phyloP scores from a whole-genome alignment of 495 filamentous ascomycete genomes.

The Xylaria flabelliformis region DNA sequence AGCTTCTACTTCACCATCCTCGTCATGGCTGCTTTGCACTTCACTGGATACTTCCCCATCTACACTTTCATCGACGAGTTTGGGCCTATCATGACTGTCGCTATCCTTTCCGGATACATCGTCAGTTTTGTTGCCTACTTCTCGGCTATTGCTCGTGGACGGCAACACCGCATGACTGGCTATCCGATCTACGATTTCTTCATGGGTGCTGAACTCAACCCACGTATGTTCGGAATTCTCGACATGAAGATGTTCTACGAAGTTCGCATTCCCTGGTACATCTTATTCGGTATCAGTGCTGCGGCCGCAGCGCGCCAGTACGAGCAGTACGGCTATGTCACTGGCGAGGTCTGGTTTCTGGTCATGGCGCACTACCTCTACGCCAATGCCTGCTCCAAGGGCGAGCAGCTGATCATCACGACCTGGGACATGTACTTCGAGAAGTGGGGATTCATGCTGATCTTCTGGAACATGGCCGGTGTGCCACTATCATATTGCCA shows the following conservation, averaged over 20 bases:
- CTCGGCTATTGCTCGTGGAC: slow-evolving; percentile 79
- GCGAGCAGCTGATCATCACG: slow-evolving; percentile 90
- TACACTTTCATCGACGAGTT: slow-evolving; percentile 97
- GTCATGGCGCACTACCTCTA: slow-evolving; percentile 95
- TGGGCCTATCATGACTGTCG: slow-evolving; percentile 85
- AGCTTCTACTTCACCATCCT: slow-evolving; percentile 87
- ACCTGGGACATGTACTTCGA: slow-evolving; percentile 99
- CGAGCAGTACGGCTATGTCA: slow-evolving; percentile 88
- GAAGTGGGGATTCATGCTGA: slow-evolving; percentile 99
- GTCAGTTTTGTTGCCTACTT: slow-evolving; percentile 84
- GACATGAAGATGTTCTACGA: slow-evolving; percentile 99
- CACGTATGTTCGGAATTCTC: slow-evolving; percentile 88
- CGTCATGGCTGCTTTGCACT: slow-evolving; percentile 71
- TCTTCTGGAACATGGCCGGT: slow-evolving; percentile 99
- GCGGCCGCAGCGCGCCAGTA: slow-evolving; percentile 87
- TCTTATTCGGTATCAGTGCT: slow-evolving; percentile 79
- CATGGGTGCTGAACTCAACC: slow-evolving; percentile 98
- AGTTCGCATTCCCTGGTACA: slow-evolving; percentile 96
- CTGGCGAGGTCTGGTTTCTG: slow-evolving; percentile 85
- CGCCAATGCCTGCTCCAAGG: slow-evolving; percentile 95
- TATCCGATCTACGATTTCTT: slow-evolving; percentile 95
- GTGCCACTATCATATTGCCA: slow-evolving; percentile 97
- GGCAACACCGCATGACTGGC: slow-evolving; percentile 90
- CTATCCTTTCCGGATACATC: slow-evolving; percentile 85
- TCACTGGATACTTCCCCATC: slow-evolving; percentile 83